Conservation (phyloP, 805 yeast species). For the Candida boleticola region DNA sequence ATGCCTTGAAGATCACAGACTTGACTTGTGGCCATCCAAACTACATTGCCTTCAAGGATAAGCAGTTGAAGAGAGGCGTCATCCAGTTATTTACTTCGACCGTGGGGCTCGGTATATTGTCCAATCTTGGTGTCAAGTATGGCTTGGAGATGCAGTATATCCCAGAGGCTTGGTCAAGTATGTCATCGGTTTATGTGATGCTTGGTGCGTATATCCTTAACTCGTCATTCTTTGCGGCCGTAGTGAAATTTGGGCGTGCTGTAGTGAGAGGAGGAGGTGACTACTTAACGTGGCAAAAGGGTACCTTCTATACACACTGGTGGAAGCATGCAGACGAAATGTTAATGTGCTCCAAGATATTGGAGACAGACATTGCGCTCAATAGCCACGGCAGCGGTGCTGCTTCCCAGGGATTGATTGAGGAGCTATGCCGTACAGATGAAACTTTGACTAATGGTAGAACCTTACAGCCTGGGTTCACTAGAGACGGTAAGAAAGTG, state of each 20-base stretch:
- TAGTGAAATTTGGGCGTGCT: conserved; percentile 41
- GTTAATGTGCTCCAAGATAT: conserved; percentile 60
- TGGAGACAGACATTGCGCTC: conserved; percentile 61
- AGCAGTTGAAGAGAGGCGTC: conserved; percentile 30
- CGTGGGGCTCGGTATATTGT: conserved; percentile 30
- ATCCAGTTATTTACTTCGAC: conserved; percentile 30
- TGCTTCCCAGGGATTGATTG: conserved; percentile 37
- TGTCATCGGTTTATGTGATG: conserved; percentile 48
- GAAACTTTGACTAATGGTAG: conserved; percentile 19
- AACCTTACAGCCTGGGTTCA: conserved; percentile 32
- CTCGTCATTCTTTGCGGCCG: conserved; percentile 39
- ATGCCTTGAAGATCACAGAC: conserved; percentile 58
- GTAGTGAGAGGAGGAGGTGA: conserved; percentile 45
- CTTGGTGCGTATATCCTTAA: conserved; percentile 38
- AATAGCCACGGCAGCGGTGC: conserved; percentile 42
- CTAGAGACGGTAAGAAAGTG: conserved; percentile 36
- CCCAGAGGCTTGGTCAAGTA: conserved; percentile 35
- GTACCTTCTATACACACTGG: conserved; percentile 64
- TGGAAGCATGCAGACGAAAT: conserved; percentile 65
- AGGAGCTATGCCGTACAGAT: conserved; percentile 37
- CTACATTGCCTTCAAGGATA: conserved; percentile 37
- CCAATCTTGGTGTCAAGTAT: conserved; percentile 42
- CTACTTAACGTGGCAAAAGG: conserved; percentile 59
- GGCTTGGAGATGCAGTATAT: conserved; percentile 38
- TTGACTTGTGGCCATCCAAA: conserved; percentile 57